Percentiles rank a stretch among this genome's conserved stretches.
These are phyloP conservation scores for Leccinum fallax DNA, from an alignment of 1,284 basidiomycete species.

Conservation along the genomic window DNA sequence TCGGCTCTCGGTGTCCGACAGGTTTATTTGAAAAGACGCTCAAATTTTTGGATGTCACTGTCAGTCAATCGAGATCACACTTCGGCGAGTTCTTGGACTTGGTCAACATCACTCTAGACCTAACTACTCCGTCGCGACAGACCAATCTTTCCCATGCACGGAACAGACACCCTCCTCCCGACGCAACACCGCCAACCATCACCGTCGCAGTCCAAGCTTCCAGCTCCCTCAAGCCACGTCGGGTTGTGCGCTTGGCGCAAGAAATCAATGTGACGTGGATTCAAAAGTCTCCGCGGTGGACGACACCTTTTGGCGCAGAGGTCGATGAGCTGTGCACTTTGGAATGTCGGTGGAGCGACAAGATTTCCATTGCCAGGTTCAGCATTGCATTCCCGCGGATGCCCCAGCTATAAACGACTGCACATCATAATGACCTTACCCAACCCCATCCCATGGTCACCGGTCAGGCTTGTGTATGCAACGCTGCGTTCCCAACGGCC, in stretches of 20 bases:
- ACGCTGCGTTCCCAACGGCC: background rate
- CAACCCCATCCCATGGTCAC: conserved; percentile 27
- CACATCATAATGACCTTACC: conserved; percentile 22
- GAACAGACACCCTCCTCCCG: background rate
- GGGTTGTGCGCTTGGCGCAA: background rate
- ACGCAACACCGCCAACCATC: background rate
- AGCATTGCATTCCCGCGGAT: background rate
- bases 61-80: background rate
- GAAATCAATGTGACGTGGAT: background rate
- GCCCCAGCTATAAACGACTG: conserved; percentile 19
- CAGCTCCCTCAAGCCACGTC: background rate
- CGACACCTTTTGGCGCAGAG: background rate
- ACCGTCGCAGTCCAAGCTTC: background rate
- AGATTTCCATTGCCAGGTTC: background rate
- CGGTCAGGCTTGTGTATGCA: background rate
- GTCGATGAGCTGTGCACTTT: background rate
- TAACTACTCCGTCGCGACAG: background rate
- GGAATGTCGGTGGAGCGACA: background rate
- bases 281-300: background rate
- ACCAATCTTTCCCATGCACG: background rate
- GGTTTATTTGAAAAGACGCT: background rate
- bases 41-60: background rate
- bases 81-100: background rate
- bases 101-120: background rate
- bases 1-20: background rate